Evolutionary conservation across 768 basidiomycete species (phyloP).

Genomic region (Phanerodontia chrysosporium): DNA sequence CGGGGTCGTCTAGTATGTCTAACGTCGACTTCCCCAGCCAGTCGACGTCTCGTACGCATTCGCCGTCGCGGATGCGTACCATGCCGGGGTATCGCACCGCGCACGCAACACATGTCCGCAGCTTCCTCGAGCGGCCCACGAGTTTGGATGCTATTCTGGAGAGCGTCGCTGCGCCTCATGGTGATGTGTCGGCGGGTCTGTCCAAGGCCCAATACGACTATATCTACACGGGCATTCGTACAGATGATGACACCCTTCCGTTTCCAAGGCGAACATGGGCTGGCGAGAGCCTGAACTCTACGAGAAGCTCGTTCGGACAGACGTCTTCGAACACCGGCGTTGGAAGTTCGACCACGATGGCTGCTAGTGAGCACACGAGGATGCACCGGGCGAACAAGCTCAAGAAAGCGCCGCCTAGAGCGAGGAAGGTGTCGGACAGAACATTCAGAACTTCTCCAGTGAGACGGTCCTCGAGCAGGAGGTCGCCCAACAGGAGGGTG

Average conservation of each 20-base stretch:
- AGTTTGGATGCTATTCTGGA: neutral
- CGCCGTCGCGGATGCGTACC: neutral
- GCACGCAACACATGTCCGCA: neutral
- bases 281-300: neutral
- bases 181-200: neutral
- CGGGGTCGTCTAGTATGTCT: neutral
- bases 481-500: neutral
- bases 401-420: neutral
- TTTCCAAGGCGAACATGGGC: neutral
- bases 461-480: neutral
- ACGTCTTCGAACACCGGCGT: neutral
- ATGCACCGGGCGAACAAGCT: neutral
- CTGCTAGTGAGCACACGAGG: neutral
- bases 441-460: neutral
- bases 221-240: neutral
- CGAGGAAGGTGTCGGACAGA: neutral
- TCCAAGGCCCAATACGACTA: neutral
- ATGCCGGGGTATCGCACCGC: constrained; percentile 4
- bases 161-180: too few relatives aligned
- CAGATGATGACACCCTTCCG: neutral
- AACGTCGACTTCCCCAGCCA: neutral
- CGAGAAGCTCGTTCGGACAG: neutral
- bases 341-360: neutral
- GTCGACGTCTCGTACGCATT: neutral
- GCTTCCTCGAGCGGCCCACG: neutral